phyloP scores from a whole-genome alignment of 371 early-diverging fungal genomes.

The Mortierella polycephala region DNA sequence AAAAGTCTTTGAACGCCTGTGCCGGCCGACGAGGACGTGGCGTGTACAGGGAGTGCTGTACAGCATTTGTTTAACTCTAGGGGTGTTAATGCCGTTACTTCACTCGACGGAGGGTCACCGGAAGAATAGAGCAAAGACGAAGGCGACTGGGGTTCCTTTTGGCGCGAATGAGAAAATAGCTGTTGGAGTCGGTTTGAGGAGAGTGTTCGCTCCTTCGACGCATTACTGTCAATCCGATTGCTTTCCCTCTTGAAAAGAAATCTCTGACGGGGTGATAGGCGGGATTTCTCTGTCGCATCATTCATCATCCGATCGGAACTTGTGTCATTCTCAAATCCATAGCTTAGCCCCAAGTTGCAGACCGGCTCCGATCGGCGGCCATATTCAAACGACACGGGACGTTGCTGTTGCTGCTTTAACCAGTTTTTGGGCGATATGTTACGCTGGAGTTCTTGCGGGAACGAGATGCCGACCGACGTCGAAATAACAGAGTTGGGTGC shows the following conservation, averaged over 20 bases:
- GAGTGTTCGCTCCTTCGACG: constrained; percentile 1
- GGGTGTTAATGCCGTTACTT: background rate
- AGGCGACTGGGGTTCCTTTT: constrained; percentile 37
- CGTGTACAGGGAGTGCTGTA: background rate
- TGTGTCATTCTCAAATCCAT: constrained; percentile 12
- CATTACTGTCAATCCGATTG: constrained; percentile 5
- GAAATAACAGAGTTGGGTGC: constrained; percentile 46
- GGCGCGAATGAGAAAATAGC: constrained; percentile 38
- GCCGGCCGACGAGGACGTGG: constrained; percentile 1
- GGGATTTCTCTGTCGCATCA: background rate
- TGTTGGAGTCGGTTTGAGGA: constrained; percentile 24
- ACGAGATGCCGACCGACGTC: constrained; percentile 42
- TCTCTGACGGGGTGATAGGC: background rate
- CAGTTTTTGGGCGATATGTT: constrained; percentile 12
- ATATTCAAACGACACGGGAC: constrained; percentile 7
- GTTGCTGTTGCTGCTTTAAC: background rate
- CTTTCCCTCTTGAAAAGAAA: constrained; percentile 19
- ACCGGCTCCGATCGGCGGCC: background rate
- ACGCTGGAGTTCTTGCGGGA: constrained; percentile 34
- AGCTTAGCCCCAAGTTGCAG: background rate
- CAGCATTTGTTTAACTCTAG: background rate
- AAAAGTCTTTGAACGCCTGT: constrained; percentile 3
- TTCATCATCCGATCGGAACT: constrained; percentile 1
- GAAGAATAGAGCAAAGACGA: constrained; percentile 24
- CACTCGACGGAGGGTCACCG: background rate